Conservation (phyloP, 108 stramenopile genomes). For the Mediolabrus comicus region DNA sequence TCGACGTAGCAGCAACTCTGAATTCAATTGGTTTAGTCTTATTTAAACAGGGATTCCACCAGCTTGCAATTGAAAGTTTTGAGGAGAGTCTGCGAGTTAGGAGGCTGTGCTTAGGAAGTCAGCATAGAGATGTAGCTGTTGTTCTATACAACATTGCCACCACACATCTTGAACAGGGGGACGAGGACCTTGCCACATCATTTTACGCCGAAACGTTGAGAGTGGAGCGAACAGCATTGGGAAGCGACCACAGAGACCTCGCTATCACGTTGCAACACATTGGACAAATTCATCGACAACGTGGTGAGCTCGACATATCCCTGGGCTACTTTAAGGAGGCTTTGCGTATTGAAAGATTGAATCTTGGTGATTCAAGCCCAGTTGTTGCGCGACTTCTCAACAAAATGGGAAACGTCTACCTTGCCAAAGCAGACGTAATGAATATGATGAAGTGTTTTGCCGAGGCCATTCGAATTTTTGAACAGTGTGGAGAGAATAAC, state of each 20-base stretch:
- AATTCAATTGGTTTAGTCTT: conserved; percentile 69
- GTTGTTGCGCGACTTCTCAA: conserved; percentile 51
- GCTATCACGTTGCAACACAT: conserved; percentile 57
- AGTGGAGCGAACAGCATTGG: conserved; percentile 50
- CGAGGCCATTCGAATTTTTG: conserved; percentile 60
- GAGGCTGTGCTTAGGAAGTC: conserved; percentile 40
- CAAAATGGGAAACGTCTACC: conserved; percentile 59
- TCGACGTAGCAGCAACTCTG: conserved; percentile 63
- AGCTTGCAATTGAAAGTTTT: conserved; percentile 57
- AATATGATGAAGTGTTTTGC: conserved; percentile 64
- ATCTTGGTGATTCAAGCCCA: conserved; percentile 10
- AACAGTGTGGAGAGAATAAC: neutral
- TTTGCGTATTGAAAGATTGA: conserved; percentile 44
- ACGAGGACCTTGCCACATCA: conserved; percentile 54
- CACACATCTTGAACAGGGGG: conserved; percentile 53
- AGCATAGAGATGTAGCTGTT: conserved; percentile 39
- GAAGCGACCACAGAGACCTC: conserved; percentile 50
- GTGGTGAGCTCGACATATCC: conserved; percentile 54
- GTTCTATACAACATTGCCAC: conserved; percentile 68
- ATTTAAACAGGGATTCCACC: conserved; percentile 57
- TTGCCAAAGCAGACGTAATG: conserved; percentile 47
- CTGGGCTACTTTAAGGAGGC: conserved; percentile 54
- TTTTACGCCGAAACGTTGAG: conserved; percentile 56
- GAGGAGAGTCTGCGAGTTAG: conserved; percentile 58
- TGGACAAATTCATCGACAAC: conserved; percentile 53